A percentile compares a stretch with the other conserved stretches of the same genome.
phyloP scores from a whole-genome alignment of 2,329 filamentous ascomycete genomes.

The Colletotrichum tamarilloi region DNA sequence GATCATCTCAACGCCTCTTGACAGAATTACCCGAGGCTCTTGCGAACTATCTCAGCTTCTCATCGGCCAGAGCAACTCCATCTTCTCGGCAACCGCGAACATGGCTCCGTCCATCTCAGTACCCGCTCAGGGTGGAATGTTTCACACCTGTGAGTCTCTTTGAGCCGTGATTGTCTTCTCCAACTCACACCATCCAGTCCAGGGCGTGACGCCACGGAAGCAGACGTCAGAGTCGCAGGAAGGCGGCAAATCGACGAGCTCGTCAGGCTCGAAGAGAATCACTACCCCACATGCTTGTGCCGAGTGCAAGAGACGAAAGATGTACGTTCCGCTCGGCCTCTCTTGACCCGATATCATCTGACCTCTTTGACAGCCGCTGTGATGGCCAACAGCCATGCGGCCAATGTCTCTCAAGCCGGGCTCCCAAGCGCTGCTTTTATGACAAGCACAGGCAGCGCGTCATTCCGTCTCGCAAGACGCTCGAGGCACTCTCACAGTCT shows the following conservation, averaged over 20 bases:
- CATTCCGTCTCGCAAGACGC: constrained; percentile 81
- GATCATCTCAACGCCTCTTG: neutral
- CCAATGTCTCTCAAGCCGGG: constrained; percentile 84
- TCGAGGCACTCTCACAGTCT: constrained; percentile 72
- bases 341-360: constrained; percentile 35
- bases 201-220: constrained; percentile 37
- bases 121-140: constrained; percentile 37
- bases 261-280: constrained; percentile 58
- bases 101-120: constrained; percentile 36
- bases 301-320: constrained; percentile 84
- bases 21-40: neutral
- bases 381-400: constrained; percentile 85
- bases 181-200: constrained; percentile 26
- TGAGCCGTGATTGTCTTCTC: neutral
- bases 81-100: neutral
- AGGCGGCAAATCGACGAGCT: constrained; percentile 52
- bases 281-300: constrained; percentile 75
- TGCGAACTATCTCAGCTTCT: neutral
- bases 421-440: constrained; percentile 82
- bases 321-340: constrained; percentile 53
- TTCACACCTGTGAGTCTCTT: constrained; percentile 35
- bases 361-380: constrained; percentile 65
- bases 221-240: constrained; percentile 33
- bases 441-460: constrained; percentile 83
- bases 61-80: neutral